Percentiles rank a stretch among this genome's conserved stretches.
Conservation (phyloP, 441 rosid genomes). For the Pelargonium cotyledonis region DNA sequence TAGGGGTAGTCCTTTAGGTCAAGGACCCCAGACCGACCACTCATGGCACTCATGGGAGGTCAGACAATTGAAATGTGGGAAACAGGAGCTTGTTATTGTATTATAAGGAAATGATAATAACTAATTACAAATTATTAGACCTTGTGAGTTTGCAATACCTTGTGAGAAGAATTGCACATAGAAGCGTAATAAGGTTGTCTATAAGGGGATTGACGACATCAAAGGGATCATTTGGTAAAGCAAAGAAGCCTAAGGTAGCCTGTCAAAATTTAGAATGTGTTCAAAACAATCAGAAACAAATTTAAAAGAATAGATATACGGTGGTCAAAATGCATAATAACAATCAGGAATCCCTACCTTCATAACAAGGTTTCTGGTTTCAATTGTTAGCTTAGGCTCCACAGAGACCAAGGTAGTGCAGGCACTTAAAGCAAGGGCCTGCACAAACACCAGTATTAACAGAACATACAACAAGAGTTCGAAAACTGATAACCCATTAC, state of each 20-base stretch:
- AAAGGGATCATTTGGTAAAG: conserved; percentile 83
- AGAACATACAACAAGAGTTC: background rate
- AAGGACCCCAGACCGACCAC: conserved; percentile 4
- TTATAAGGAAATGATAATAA: conserved; percentile 9
- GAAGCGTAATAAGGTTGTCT: conserved; percentile 87
- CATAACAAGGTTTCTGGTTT: conserved; percentile 89
- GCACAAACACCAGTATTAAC: conserved; percentile 26
- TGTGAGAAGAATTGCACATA: conserved; percentile 96
- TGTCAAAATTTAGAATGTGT: conserved; percentile 29
- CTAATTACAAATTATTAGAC: conserved; percentile 12
- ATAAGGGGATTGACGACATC: conserved; percentile 88
- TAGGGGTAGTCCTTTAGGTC: background rate
- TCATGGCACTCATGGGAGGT: background rate
- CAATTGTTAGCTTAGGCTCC: conserved; percentile 90
- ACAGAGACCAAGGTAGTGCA: conserved; percentile 98
- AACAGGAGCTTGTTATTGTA: conserved; percentile 12
- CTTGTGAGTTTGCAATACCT: conserved; percentile 49
- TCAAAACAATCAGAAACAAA: conserved; percentile 12
- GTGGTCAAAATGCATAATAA: conserved; percentile 1
- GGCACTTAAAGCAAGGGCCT: conserved; percentile 97
- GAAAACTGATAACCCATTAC: background rate
- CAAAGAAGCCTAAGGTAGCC: conserved; percentile 99
- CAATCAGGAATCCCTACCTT: conserved; percentile 50
- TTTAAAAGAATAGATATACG: background rate
- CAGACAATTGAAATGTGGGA: background rate